A percentile compares a stretch with the other conserved stretches of the same genome.
Evolutionary conservation across 805 yeast genomes (phyloP).

Genomic region (Candida maltosa): DNA sequence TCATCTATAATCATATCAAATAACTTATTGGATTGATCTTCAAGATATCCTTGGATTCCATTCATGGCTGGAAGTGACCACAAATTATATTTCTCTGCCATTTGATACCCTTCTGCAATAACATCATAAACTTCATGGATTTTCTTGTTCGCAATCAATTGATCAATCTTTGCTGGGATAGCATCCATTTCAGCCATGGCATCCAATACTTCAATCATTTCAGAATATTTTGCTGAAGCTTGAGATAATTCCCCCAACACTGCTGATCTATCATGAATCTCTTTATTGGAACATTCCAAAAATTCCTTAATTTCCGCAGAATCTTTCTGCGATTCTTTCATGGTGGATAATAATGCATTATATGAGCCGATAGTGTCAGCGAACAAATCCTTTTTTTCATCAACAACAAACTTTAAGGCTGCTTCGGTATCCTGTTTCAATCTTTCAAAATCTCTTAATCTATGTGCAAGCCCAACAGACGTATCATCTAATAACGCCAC

Average conservation of each 20-base stretch:
- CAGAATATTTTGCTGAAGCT: constrained; percentile 58
- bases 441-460: constrained; percentile 61
- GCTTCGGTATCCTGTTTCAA: constrained; percentile 54
- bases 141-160: constrained; percentile 62
- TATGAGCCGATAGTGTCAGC: constrained; percentile 84
- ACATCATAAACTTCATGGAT: constrained; percentile 63
- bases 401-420: constrained; percentile 67
- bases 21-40: constrained; percentile 55
- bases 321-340: constrained; percentile 63
- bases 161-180: constrained; percentile 64
- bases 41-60: constrained; percentile 49
- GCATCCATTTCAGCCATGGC: constrained; percentile 59
- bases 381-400: constrained; percentile 78
- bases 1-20: constrained; percentile 78
- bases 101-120: constrained; percentile 38
- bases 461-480: constrained; percentile 86
- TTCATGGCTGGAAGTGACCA: constrained; percentile 58
- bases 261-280: constrained; percentile 52
- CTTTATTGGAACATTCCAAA: constrained; percentile 46
- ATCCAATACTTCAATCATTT: constrained; percentile 67
- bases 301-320: constrained; percentile 46
- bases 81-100: constrained; percentile 49
- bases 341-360: constrained; percentile 60
- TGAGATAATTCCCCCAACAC: constrained; percentile 62
- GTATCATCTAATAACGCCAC: constrained; percentile 79